Percentiles rank a stretch among this genome's conserved stretches.
Evolutionary conservation across 2,329 filamentous ascomycete genomes (phyloP).

Genomic region (Monilinia laxa): DNA sequence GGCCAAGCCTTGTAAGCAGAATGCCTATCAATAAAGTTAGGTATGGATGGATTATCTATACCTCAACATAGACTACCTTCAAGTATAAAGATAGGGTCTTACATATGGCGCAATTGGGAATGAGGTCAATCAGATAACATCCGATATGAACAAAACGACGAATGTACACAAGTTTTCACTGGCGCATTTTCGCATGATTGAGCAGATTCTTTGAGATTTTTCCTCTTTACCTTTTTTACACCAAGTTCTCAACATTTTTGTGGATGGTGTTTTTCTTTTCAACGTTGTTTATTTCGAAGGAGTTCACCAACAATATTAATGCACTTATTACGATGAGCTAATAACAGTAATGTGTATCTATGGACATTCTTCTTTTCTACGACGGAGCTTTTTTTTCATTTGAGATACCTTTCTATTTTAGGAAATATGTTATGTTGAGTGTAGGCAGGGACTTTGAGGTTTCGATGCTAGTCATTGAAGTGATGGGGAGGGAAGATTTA

Average conservation of each 20-base stretch:
- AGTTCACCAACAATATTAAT: constrained; percentile 17
- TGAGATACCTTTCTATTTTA: constrained; percentile 13
- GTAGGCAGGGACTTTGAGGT: constrained; percentile 2
- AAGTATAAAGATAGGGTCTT: constrained; percentile 22
- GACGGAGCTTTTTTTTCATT: constrained; percentile 7
- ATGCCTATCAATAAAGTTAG: constrained; percentile 16
- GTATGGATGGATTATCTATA: constrained; percentile 11
- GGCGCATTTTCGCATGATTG: constrained; percentile 12
- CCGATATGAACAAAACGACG: constrained; percentile 29
- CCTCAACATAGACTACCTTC: constrained; percentile 2
- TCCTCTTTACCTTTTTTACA: constrained; percentile 19
- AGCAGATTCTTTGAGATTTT: constrained; percentile 22
- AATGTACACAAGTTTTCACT: constrained; percentile 27
- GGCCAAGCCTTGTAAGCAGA: constrained; percentile 38
- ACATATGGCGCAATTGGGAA: constrained; percentile 21
- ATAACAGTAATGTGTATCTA: constrained; percentile 26
- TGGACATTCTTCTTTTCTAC: constrained; percentile 14
- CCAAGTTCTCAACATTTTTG: constrained; percentile 6
- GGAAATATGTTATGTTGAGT: constrained; percentile 2
- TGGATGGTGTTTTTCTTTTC: constrained; percentile 4
- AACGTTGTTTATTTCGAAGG: constrained; percentile 20
- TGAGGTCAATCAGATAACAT: constrained; percentile 23
- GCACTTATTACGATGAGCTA: constrained; percentile 15
- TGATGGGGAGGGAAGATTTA: neutral
- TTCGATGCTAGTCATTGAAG: constrained; percentile 21